Evolutionary conservation across 768 basidiomycete genomes (phyloP).

Genomic region (Hygrocybe coccinea): DNA sequence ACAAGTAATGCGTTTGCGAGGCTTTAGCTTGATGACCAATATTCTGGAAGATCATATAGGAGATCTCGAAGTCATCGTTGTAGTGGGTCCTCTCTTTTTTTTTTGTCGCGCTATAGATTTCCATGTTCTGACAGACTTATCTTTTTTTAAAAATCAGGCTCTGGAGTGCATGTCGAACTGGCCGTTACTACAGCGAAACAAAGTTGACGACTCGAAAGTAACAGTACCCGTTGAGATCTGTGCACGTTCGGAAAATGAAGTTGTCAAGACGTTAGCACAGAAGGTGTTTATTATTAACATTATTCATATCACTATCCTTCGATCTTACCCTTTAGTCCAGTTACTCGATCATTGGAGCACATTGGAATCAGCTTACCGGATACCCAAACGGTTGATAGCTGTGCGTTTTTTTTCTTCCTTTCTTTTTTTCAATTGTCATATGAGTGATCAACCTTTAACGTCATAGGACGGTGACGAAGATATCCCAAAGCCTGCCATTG

Average conservation of each 20-base stretch:
- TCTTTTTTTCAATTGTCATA: too few species aligned
- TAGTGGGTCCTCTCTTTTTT: constrained; percentile 43
- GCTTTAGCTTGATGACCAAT: constrained; percentile 87
- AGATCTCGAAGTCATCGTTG: constrained; percentile 64
- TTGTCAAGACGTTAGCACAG: constrained; percentile 53
- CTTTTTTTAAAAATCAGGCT: constrained; percentile 36
- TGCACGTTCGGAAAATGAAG: constrained; percentile 50
- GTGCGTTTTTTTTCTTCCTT: constrained; percentile 15
- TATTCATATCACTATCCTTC: neutral
- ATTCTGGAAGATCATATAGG: constrained; percentile 70
- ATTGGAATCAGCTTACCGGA: constrained; percentile 75
- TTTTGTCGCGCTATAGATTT: neutral
- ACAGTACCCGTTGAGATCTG: constrained; percentile 57
- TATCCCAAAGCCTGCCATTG: neutral
- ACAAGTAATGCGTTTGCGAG: constrained; percentile 87
- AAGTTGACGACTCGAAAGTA: constrained; percentile 77
- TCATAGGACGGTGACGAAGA: constrained; percentile 18
- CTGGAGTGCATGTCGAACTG: constrained; percentile 67
- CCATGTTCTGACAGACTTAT: neutral
- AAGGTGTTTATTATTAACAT: constrained; percentile 41
- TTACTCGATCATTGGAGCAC: constrained; percentile 76
- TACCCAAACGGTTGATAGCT: constrained; percentile 62
- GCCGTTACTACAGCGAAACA: constrained; percentile 84
- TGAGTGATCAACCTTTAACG: neutral
- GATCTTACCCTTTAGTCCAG: constrained; percentile 32